phyloP scores from a whole-genome alignment of 169 alveolate species.

The Plasmodium blacklocki region DNA sequence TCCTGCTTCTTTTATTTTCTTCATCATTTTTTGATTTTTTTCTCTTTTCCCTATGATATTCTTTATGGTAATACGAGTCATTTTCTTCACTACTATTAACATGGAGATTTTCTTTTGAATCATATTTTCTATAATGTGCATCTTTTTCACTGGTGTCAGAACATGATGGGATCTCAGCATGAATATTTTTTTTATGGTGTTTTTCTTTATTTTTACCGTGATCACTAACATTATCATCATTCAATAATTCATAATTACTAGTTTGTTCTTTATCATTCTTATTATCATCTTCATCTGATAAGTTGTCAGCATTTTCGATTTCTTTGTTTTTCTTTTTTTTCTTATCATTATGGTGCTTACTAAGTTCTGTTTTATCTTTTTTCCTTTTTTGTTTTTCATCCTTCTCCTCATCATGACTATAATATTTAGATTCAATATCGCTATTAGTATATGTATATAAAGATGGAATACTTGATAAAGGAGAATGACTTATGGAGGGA shows the following conservation, averaged over 20 bases:
- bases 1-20: neutral
- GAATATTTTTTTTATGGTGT: neutral
- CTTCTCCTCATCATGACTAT: neutral
- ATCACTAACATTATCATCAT: neutral
- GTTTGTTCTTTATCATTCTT: no score
- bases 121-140: no score
- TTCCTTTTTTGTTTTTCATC: neutral
- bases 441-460: neutral
- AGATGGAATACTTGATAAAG: neutral
- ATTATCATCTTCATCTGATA: no score
- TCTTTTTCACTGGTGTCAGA: no score
- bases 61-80: neutral
- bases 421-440: conserved; percentile 7
- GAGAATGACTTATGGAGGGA: neutral
- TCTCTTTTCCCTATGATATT: neutral
- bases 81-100: neutral
- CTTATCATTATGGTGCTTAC: neutral
- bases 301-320: neutral
- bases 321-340: conserved; percentile 10
- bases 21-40: neutral
- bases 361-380: neutral
- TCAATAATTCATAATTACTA: neutral
- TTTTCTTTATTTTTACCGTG: neutral
- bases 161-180: no score
- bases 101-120: no score